phyloP scores from a whole-genome alignment of 2,329 filamentous ascomycete genomes.

The Phialemonium atrogriseum region DNA sequence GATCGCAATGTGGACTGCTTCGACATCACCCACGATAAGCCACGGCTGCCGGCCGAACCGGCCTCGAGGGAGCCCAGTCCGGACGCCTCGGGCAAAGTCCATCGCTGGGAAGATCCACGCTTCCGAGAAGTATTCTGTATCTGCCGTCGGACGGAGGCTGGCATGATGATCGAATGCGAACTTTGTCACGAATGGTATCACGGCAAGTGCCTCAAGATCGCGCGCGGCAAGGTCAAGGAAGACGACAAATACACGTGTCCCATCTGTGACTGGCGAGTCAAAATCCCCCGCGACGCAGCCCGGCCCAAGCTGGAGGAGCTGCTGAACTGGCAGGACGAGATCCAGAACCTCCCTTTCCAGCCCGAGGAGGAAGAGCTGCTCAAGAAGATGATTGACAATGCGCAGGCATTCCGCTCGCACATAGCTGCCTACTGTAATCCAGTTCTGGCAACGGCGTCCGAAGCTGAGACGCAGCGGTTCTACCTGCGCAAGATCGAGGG shows the following conservation, averaged over 20 bases:
- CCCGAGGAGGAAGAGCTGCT: constrained; percentile 89
- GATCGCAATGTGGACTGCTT: constrained; percentile 89
- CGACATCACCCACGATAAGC: constrained; percentile 75
- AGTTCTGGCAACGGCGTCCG: constrained; percentile 70
- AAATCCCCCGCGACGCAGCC: constrained; percentile 92
- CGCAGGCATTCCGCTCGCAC: constrained; percentile 74
- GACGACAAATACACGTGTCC: constrained; percentile 98
- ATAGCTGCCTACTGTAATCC: constrained; percentile 75
- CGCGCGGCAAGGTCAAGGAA: constrained; percentile 93
- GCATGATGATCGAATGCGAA: constrained; percentile 99
- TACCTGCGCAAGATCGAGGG: constrained; percentile 96
- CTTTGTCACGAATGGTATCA: constrained; percentile 99
- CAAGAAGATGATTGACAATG: constrained; percentile 77
- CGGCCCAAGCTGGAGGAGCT: constrained; percentile 92
- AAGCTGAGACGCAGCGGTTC: constrained; percentile 85
- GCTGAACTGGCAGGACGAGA: constrained; percentile 74
- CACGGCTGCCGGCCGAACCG: constrained; percentile 83
- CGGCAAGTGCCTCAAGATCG: constrained; percentile 96
- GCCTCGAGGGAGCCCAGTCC: constrained; percentile 71
- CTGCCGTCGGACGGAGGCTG: constrained; percentile 83
- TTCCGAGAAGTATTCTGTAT: constrained; percentile 89
- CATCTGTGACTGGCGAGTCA: constrained; percentile 94
- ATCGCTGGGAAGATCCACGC: constrained; percentile 52
- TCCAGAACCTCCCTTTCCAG: constrained; percentile 76
- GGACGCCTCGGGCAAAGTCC: constrained; percentile 33